phyloP scores from a whole-genome alignment of 208 protist genomes.

The Vickermania ingenoplastis region DNA sequence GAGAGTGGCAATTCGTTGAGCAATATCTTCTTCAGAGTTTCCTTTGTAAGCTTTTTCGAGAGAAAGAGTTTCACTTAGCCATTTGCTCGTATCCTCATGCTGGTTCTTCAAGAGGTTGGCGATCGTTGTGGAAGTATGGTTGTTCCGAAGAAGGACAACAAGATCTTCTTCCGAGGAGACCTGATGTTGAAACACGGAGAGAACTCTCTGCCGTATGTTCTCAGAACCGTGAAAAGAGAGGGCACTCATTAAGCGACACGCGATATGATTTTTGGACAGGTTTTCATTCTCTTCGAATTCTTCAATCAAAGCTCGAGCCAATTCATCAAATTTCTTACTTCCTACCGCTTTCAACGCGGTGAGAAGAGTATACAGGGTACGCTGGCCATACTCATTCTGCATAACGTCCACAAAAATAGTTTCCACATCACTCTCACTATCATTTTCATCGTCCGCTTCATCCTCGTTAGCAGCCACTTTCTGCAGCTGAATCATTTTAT shows the following conservation, averaged over 20 bases:
- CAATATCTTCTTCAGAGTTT: constrained; percentile 1
- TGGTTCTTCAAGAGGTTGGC: constrained; percentile 52
- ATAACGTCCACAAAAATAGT: constrained; percentile 72
- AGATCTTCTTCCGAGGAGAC: constrained; percentile 32
- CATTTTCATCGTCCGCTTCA: constrained; percentile 19
- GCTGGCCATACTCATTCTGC: constrained; percentile 65
- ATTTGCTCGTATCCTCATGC: constrained; percentile 21
- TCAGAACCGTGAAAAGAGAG: constrained; percentile 48
- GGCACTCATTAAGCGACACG: constrained; percentile 75
- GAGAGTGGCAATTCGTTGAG: constrained; percentile 27
- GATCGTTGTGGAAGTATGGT: constrained; percentile 68
- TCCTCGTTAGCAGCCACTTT: constrained; percentile 20
- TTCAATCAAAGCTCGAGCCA: constrained; percentile 50
- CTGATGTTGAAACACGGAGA: constrained; percentile 62
- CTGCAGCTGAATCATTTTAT: constrained; percentile 40
- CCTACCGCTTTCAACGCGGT: constrained; percentile 25
- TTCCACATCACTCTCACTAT: constrained; percentile 17
- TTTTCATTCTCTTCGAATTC: constrained; percentile 75
- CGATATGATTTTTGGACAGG: constrained; percentile 68
- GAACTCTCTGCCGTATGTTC: constrained; percentile 29
- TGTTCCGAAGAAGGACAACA: constrained; percentile 45
- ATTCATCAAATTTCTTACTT: constrained; percentile 18
- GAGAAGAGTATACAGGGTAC: constrained; percentile 66
- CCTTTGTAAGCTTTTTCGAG: constrained; percentile 6
- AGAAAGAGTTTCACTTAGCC: constrained; percentile 56